Evolutionary conservation across 2,329 filamentous ascomycete genomes (phyloP), one percentile per base, ranked within the genome.

Genomic region (Pyrenochaeta sp.): DNA sequence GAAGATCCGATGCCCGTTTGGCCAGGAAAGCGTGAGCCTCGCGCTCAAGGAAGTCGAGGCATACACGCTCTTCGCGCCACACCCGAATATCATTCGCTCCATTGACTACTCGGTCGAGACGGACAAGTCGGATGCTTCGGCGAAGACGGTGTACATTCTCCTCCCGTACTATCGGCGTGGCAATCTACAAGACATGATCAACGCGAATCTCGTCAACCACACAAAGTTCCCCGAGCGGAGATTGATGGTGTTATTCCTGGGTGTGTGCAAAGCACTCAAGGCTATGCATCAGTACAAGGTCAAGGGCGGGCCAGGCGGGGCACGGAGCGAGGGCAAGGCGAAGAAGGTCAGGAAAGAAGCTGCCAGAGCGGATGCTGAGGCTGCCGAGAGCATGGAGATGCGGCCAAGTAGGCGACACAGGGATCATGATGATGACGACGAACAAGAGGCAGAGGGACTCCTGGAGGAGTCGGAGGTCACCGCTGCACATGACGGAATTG

Each of bases 1-100:
- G 75, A 99, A 99, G 81, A 99, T 99, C 72, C 87, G 93, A 68
- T 99, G 94, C 79, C 93, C 94, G 4, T 97, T 99, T 67, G 94
- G 94, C 57, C 88, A 94, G 72, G 94, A 99, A 78, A 96, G 90
- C 18, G 93, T 99, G 46, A 86, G 90, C 57, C 90, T 90, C 70
- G 94, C 94, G 37, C 87, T 97, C 81, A 93, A 93, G 72, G 94
- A 99, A 77, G 94, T 97, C 51, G 93, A 97, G 72, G 93, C 94
- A 35, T 99, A 99, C 78, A 87, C 87, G 55, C 84, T 96, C 47
- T 99, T 99, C 76, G 78, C 84, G 41, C 85, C 87, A 57, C 84
- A 90, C 52, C 84, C 87, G 7, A 90, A 91, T 73, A 94, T 97
- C 72, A 96, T 96, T 69, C 86, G 87, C 63, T 84, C 85, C 56